Conservation (phyloP, 2,329 filamentous ascomycete species). For the Pseudocercospora fuligena region DNA sequence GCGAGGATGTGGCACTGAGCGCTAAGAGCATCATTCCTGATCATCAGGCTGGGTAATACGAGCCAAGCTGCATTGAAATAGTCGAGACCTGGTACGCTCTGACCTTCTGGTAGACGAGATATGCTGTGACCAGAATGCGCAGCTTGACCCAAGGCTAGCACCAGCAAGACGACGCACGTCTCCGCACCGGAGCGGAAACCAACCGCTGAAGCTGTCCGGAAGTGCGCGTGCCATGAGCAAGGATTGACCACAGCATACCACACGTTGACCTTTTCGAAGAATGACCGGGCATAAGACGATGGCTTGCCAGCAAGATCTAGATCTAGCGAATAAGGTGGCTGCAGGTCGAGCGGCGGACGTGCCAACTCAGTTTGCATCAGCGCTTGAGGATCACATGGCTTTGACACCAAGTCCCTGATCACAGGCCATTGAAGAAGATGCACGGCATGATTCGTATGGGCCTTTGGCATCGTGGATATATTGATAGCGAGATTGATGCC, state of each 20-base stretch:
- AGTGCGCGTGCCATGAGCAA: constrained; percentile 77
- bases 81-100: constrained; percentile 74
- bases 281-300: constrained; percentile 78
- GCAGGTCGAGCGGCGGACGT: constrained; percentile 70
- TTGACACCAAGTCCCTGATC: constrained; percentile 76
- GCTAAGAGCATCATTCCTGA: constrained; percentile 75
- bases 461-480: constrained; percentile 84
- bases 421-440: constrained; percentile 81
- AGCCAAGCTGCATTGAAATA: constrained; percentile 84
- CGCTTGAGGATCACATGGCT: constrained; percentile 80
- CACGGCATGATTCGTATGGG: constrained; percentile 79
- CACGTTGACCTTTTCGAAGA: constrained; percentile 79
- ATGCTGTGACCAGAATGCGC: constrained; percentile 73
- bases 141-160: constrained; percentile 77
- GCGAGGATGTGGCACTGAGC: constrained; percentile 81
- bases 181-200: constrained; percentile 79
- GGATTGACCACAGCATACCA: constrained; percentile 88
- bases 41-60: constrained; percentile 77
- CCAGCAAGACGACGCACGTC: constrained; percentile 79
- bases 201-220: constrained; percentile 73
- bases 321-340: constrained; percentile 52
- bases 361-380: constrained; percentile 81
- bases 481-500: constrained; percentile 72
- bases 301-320: constrained; percentile 25
- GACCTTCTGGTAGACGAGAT: constrained; percentile 68